Percentiles rank a stretch among this genome's conserved stretches.
These are phyloP conservation scores for Boletales sp. DNA, from an alignment of 768 basidiomycete species.

Conservation along the genomic window DNA sequence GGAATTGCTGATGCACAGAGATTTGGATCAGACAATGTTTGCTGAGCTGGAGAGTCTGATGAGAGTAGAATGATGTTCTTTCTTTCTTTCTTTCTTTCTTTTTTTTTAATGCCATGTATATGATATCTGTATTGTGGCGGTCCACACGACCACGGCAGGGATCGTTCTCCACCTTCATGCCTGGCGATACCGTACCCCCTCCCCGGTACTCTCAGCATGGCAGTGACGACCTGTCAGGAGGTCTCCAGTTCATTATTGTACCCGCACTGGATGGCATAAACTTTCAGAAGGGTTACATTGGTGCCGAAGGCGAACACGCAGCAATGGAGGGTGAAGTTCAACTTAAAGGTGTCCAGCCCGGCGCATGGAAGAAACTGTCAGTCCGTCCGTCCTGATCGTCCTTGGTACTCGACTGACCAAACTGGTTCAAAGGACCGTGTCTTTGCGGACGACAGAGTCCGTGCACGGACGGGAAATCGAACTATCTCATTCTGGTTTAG, in stretches of 20 bases:
- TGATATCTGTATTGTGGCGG: conserved; percentile 8
- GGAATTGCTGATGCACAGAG: conserved; percentile 68
- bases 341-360: conserved; percentile 63
- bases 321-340: conserved; percentile 88
- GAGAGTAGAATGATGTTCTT: conserved; percentile 50
- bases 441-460: conserved; percentile 63
- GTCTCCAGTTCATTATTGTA: conserved; percentile 69
- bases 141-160: not conserved
- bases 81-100: not conserved
- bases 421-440: conserved; percentile 48
- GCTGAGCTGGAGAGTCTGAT: conserved; percentile 76
- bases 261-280: conserved; percentile 66
- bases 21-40: conserved; percentile 73
- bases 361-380: conserved; percentile 67
- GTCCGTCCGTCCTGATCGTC: conserved; percentile 34
- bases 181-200: conserved; percentile 48
- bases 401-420: conserved; percentile 12
- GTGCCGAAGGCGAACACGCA: conserved; percentile 77
- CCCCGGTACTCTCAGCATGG: conserved; percentile 59
- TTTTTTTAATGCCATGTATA: conserved; percentile 12
- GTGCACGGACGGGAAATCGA: conserved; percentile 63
- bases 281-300: conserved; percentile 85
- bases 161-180: conserved; percentile 14
- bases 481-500: conserved; percentile 53
- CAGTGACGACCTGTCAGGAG: conserved; percentile 16